Base-by-base conservation (phyloP, 2,329 filamentous ascomycete genomes). In the Trichoderma hamatum region DNA sequence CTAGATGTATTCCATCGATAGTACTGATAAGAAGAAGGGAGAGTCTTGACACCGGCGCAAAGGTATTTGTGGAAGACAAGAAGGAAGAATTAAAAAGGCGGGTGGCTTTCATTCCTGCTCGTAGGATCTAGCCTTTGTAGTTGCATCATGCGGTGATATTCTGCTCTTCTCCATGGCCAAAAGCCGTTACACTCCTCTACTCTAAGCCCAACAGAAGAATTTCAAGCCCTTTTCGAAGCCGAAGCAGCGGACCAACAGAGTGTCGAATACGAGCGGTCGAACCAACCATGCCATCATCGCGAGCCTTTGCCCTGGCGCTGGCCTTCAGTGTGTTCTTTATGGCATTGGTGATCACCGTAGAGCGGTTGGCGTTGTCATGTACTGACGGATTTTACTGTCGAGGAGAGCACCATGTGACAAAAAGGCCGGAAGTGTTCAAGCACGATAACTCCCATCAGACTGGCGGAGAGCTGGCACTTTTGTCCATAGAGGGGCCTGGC, bases 261-360 rank as follows among this genome's bases (percentile, higher is more conserved):
- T 19, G 16, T 39, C 32, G 21, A 30, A 26, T 55, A 24, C 32
- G 30, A 11, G 10, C 10, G 49, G 34, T 28, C 16, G 46, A 72
- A 43, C 55, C 73, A 55, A 75, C 68, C 54, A 77, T 78, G 73
- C 68, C 77, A 19, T 75, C 76, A 6, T 73, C 75, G 36, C 79
- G 76, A 65, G 73, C 74, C 28, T 66, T 77, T 52, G 64, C 73
- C 30, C 28, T 77, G 19, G 19, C 79, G 19, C 32, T 73, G 69
- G 70, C 79, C 55, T 69, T 76, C 16, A 69, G 74, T 19, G 62
- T 77, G 32, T 77, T 77, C 43, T 54, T 77, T 26, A 72, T 76
- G 30, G 70, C 77, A 39, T 71, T 82, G 14, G 72, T 81, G 58
- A 61, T 81, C 68, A 76, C 77, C 3, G 77, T 78, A 26, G 75